A percentile compares a stretch with the other conserved stretches of the same genome.
These are phyloP conservation scores for Wallemia hederae DNA, from an alignment of 1,284 basidiomycete species.

Conservation along the genomic window DNA sequence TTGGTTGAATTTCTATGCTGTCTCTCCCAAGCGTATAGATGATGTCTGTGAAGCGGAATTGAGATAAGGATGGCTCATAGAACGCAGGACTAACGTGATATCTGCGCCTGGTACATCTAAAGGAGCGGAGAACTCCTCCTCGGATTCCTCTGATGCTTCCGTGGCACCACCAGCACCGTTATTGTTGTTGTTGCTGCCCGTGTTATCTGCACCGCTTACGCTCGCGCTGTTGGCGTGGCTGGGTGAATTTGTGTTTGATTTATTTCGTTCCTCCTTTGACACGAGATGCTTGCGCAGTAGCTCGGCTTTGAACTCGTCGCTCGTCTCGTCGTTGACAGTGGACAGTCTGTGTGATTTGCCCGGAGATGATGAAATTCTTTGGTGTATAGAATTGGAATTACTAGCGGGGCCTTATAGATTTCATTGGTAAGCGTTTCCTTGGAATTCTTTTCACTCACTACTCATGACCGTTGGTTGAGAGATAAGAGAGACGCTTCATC, in stretches of 20 bases:
- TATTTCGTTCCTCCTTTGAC: conserved; percentile 27
- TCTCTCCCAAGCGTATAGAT: conserved; percentile 75
- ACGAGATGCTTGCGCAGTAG: conserved; percentile 53
- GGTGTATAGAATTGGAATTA: not conserved
- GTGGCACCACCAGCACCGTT: conserved; percentile 8
- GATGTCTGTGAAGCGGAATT: conserved; percentile 28
- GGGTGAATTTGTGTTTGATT: conserved; percentile 5
- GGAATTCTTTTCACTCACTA: not conserved
- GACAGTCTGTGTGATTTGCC: too few species aligned
- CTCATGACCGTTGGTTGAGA: not conserved
- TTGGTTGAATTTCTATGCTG: conserved; percentile 30
- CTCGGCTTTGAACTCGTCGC: conserved; percentile 49
- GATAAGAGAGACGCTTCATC: not conserved
- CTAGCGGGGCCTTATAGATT: not conserved
- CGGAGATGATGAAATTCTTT: too few species aligned
- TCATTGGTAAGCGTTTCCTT: not conserved
- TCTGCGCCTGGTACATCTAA: not conserved
- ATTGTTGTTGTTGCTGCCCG: conserved; percentile 2
- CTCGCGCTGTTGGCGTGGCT: conserved; percentile 1
- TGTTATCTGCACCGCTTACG: conserved; percentile 3
- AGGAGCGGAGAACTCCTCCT: conserved; percentile 7
- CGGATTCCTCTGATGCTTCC: conserved; percentile 9
- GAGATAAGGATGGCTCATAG: conserved; percentile 7
- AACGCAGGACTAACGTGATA: not conserved
- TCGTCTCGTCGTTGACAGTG: not conserved